Base-by-base conservation (phyloP, 2,329 filamentous ascomycete genomes). In the Colletotrichum sojae region DNA sequence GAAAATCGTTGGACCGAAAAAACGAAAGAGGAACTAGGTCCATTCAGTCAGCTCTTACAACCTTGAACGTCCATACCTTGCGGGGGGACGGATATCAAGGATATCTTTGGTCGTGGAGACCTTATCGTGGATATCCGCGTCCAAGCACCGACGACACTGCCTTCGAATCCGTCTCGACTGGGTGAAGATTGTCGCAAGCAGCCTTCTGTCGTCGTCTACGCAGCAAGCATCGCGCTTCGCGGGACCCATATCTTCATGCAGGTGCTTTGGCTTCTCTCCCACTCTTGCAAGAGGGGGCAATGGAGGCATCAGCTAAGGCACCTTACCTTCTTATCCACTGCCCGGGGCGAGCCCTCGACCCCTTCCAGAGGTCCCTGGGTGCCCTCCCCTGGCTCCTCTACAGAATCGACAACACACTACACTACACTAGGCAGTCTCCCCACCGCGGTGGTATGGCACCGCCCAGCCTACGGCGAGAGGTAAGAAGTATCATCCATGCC, bases 111-210 rank as follows among this genome's bases (percentile, higher is more conserved):
- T 46, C 45, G 45, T 36, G 31, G 31, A 2, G 2, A 36, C 31
- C 31, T 36, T 36, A 36, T 36, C 31, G 31, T 36, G 31, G 56
- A 59, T 49, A 25, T 27, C 39, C 25, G 25, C 59, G 59, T 62
- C 59, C 59, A 54, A 62, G 59, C 59, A 54, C 59, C 49, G 36
- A 22, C 6, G 20, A 40, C 48, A 52, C 58, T 61, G 58, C 31
- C 56, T 36, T 59, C 43, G 56, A 18, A 39, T 18, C 9, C 36
- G 39, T 53, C 59, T 62, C 8, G 59, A 36, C 49, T 62, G 43
- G 59, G 59, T 20, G 10, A 62, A 62, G 59, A 62, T 62, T 62
- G 40, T 39, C 59, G 54, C 36, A 18, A 13, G 46, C 18, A 18
- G 36, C 22, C 13, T 45, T 31, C 39, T 27, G 43, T 52, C 59